Conservation (phyloP, 345 rosid species). For the Sonneratia alba region DNA sequence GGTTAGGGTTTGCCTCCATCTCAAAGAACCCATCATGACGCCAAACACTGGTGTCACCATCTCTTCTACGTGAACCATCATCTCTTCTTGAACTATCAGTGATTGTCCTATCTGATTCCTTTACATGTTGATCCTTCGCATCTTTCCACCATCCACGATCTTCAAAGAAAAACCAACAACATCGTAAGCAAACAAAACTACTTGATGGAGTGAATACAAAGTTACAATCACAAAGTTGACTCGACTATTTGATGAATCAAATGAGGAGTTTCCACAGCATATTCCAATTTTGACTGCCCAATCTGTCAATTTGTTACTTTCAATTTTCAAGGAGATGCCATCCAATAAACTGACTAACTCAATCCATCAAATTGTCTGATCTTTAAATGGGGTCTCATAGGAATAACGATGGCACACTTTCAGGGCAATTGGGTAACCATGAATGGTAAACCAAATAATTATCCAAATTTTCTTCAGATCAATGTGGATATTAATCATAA, state of each 20-base stretch:
- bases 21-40: slow-evolving; percentile 58
- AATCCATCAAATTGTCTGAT: background rate
- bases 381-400: background rate
- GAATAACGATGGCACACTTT: background rate
- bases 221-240: background rate
- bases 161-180: slow-evolving; percentile 14
- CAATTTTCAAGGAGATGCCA: background rate
- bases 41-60: slow-evolving; percentile 38
- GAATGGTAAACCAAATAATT: background rate
- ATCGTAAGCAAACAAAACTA: background rate
- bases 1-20: slow-evolving; percentile 38
- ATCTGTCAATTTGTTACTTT: background rate
- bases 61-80: slow-evolving; percentile 27
- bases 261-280: background rate
- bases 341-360: background rate
- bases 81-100: slow-evolving; percentile 27
- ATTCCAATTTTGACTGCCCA: background rate
- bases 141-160: slow-evolving; percentile 59
- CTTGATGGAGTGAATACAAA: background rate
- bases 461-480: background rate
- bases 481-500: background rate
- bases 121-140: slow-evolving; percentile 41
- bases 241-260: background rate
- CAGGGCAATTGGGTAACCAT: background rate
- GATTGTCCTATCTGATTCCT: slow-evolving; percentile 28